Base-by-base conservation (phyloP, 2,329 filamentous ascomycete genomes). In the Coleophoma crateriformis region DNA sequence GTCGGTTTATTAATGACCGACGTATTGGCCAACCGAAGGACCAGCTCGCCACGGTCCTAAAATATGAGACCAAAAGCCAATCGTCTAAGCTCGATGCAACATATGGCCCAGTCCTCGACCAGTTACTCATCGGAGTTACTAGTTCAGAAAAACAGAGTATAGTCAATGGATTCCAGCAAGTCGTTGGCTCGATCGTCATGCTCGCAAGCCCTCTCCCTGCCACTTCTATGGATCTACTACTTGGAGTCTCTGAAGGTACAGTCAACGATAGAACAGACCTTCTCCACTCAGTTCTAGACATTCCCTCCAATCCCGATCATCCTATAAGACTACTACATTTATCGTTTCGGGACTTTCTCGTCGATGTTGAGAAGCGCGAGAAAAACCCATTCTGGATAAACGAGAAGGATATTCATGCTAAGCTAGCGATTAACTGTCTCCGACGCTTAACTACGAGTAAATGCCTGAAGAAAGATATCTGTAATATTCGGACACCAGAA, bases 381-480 rank as follows among this genome's bases (percentile, higher is more conserved):
- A 56, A 64, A 33, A 55, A 44, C 0, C 19, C 19, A 19, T 71
- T 72, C 56, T 65, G 65, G 64, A 57, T 71, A 33, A 55, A 73
- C n/a, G 64, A 70, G 51, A 54, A 53, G 44, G 17, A 55, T n/a
- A 55, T 60, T 17, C 61, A 74, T 50, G 32, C 55, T 20, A 53
- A 46, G 3, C 51, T 72, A 1, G 66, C 66, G 0, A 48, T 34
- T n/a, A 14, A 56, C 15, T 74, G 70, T 51, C 48, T 74, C 13
- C 35, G 63, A 35, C 50, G 71, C 2, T 64, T 72, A 59, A 65
- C 61, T 42, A 45, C 34, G 19, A 50, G 45, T 19, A 19, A 19
- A 19, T 19, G 3, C 33, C 60, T 74, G 2, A 66, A 59, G 22
- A 56, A 59, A 51, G 58, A 73, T 50, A 68, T 73, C 3, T 72